Evolutionary conservation across 2,329 filamentous ascomycete species (phyloP).

Genomic region (Chrysoporthe cubensis): DNA sequence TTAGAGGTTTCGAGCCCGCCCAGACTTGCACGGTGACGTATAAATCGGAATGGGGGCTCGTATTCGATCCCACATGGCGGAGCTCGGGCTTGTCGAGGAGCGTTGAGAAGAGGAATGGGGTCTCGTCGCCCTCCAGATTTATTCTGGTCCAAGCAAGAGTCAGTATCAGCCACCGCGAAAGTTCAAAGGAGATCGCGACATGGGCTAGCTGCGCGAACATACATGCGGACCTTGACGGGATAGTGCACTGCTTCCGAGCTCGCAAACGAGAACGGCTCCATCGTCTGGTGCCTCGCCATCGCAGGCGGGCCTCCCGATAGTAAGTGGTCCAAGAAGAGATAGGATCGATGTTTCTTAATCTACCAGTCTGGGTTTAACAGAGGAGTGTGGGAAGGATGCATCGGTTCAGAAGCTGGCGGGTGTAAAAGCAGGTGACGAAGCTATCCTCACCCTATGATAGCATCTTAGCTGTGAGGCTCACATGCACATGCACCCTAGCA

Average conservation of each 20-base stretch:
- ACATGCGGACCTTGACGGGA: slow-evolving; percentile 70
- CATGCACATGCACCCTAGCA: too few relatives aligned
- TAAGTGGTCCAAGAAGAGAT: background rate
- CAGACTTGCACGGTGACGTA: slow-evolving; percentile 93
- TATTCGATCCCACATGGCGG: slow-evolving; percentile 84
- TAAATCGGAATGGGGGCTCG: slow-evolving; percentile 82
- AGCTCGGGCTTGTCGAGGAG: slow-evolving; percentile 79
- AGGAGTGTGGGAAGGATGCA: background rate
- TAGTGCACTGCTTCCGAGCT: slow-evolving; percentile 83
- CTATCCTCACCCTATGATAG: background rate
- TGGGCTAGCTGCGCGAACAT: slow-evolving; percentile 14
- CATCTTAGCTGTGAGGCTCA: background rate
- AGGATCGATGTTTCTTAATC: background rate
- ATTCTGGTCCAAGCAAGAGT: slow-evolving; percentile 52
- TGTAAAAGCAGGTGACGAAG: background rate
- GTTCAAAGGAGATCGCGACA: too few relatives aligned
- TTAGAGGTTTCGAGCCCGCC: slow-evolving; percentile 93
- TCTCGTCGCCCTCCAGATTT: slow-evolving; percentile 78
- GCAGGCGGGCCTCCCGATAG: background rate
- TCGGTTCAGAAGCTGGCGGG: background rate
- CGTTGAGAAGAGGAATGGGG: slow-evolving; percentile 74
- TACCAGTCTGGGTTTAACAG: background rate
- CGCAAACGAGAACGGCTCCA: slow-evolving; percentile 97
- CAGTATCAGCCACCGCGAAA: background rate
- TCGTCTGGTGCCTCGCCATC: slow-evolving; percentile 42